Percentiles rank a stretch among this genome's conserved stretches.
phyloP scores from a whole-genome alignment of 2,329 filamentous ascomycete species.

The Microthyrium microscopicum region DNA sequence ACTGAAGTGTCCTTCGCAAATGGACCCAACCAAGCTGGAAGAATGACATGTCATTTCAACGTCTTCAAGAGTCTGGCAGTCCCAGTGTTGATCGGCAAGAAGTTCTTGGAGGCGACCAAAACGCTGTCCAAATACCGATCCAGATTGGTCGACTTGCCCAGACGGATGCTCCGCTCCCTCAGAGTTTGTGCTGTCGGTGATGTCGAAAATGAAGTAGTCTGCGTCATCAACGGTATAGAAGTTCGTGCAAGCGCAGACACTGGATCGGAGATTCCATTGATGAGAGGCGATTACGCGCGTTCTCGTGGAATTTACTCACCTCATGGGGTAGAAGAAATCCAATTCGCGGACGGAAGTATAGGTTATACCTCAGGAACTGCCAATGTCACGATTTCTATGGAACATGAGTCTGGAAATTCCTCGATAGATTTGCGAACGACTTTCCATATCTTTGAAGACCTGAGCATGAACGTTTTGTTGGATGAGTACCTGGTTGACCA shows the following conservation, averaged over 20 bases:
- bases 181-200: too few relatives aligned
- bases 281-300: too few relatives aligned
- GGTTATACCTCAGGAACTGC: background rate
- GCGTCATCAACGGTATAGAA: background rate
- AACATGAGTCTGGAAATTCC: too few relatives aligned
- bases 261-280: background rate
- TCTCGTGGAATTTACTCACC: background rate
- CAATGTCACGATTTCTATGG: background rate
- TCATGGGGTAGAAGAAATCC: background rate
- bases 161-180: constrained; percentile 62
- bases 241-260: background rate
- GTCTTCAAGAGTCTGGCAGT: too few relatives aligned
- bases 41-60: too few relatives aligned
- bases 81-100: too few relatives aligned
- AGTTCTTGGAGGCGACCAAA: constrained; percentile 64
- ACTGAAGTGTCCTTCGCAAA: too few relatives aligned
- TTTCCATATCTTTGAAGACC: background rate
- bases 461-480: too few relatives aligned
- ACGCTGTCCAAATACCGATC: constrained; percentile 81
- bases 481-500: too few relatives aligned
- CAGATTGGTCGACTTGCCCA: constrained; percentile 60
- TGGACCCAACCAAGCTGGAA: too few relatives aligned
- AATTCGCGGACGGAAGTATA: background rate
- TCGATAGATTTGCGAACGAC: too few relatives aligned
- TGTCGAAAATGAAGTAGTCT: too few relatives aligned